These are phyloP conservation scores for Apiotrichum akiyoshidainum DNA, from an alignment of 1,284 basidiomycete genomes.

Conservation along the genomic window DNA sequence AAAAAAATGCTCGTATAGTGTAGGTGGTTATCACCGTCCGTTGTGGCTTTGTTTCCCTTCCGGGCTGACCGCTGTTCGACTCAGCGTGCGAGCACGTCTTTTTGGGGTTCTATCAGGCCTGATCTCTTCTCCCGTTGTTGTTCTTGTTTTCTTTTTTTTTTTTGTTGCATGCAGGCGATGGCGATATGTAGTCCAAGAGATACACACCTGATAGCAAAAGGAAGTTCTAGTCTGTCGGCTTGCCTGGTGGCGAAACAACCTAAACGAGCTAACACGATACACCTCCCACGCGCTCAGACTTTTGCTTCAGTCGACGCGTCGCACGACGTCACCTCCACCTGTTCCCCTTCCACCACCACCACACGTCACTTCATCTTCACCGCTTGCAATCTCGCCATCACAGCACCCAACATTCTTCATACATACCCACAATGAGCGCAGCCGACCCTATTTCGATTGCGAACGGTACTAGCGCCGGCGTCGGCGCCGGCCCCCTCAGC, in stretches of 20 bases:
- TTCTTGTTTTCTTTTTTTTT: not conserved
- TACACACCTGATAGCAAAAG: too few relatives aligned
- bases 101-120: too few relatives aligned
- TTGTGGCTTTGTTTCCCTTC: conserved; percentile 4
- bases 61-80: conserved; percentile 17
- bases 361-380: too few relatives aligned
- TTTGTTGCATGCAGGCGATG: not conserved
- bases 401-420: not conserved
- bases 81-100: conserved; percentile 18
- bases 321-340: not conserved
- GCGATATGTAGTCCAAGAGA: too few relatives aligned
- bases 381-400: too few relatives aligned
- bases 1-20: conserved; percentile 3
- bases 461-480: conserved; percentile 5
- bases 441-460: not conserved
- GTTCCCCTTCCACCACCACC: not conserved
- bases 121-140: too few relatives aligned
- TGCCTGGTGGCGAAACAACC: too few relatives aligned
- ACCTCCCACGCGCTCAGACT: too few relatives aligned
- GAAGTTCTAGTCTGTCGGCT: too few relatives aligned
- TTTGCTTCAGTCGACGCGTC: too few relatives aligned
- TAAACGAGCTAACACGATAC: too few relatives aligned
- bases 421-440: not conserved
- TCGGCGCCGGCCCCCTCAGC: not conserved
- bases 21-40: conserved; percentile 11